Percentiles rank a stretch among this genome's conserved stretches.
phyloP scores from a whole-genome alignment of 257 asterid genomes.

The Anisodus tanguticus region DNA sequence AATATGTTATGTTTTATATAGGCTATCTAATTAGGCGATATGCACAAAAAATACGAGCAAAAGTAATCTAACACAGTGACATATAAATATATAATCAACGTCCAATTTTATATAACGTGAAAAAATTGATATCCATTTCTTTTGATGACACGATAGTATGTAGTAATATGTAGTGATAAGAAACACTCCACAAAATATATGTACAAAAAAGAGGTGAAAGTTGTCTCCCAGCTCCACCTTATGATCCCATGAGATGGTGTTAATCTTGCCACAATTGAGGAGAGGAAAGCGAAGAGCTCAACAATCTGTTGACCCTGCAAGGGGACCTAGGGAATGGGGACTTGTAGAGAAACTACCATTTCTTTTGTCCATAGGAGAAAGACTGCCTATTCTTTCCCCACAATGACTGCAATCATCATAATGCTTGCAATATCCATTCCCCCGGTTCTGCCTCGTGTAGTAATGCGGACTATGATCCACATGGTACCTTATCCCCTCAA shows the following conservation, averaged over 20 bases:
- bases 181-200: neutral
- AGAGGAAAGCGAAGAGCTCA: neutral
- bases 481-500: slow-evolving; percentile 53
- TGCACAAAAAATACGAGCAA: no score
- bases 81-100: no score
- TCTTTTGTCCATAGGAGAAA: neutral
- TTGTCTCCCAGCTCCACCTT: neutral
- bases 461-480: slow-evolving; percentile 43
- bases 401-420: neutral
- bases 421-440: slow-evolving; percentile 37
- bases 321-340: neutral
- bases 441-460: slow-evolving; percentile 46
- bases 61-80: no score
- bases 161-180: no score
- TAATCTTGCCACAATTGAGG: neutral
- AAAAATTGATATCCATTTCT: neutral
- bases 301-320: neutral
- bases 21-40: no score
- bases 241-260: neutral
- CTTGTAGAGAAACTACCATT: neutral
- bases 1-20: no score
- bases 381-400: neutral
- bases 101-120: neutral
- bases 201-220: neutral
- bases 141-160: neutral